Base-by-base conservation (phyloP, 192 early-diverging fungal species). In the Coemansia sp. region DNA sequence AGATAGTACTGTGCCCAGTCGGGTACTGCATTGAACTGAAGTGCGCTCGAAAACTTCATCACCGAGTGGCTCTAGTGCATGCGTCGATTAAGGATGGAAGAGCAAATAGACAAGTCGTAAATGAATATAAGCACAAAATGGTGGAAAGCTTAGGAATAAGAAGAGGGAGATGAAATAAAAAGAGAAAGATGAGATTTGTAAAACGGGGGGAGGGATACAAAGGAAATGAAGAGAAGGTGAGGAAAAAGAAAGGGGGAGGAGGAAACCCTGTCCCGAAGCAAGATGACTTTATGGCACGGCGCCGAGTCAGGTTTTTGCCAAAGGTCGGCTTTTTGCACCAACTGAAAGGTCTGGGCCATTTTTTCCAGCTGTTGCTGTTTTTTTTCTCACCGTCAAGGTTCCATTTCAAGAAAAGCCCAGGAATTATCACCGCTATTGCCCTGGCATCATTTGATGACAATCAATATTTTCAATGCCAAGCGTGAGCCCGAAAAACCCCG, bases 31-130 rank as follows among this genome's bases (percentile, higher is more conserved):
- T 98, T 98, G 69, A 98, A 88, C 79, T 94, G 90, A 52, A 98
- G 85, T 25, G 89, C 87, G 74, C 92, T 90, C 22, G 93, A 91
- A 66, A 97, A 97, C 85, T 97, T 97, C 93, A 97, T 95, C 32
- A 56, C 41, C 1, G 17, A 3, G 34, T n/a, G n/a, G 9, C 35
- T 41, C 53, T 33, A 34, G 15, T 4, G n/a, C 15, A 25, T n/a
- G 9, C 20, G 23, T 54, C 45, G 53, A 5, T 33, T 54, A 54
- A 54, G 11, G 32, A 54, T 19, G 23, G 19, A 46, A 8, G 8
- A 48, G 19, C 14, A 19, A 48, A 48, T 20, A 54, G 15, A 22
- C 9, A 25, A 25, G 32, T 29, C 25, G 53, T 32, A 15, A 54
- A 54, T 14, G 53, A 33, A 54, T 5, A 13, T 6, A 33, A 54